These are phyloP conservation scores for Lentinula aciculospora DNA, from an alignment of 768 basidiomycete genomes.

Conservation along the genomic window DNA sequence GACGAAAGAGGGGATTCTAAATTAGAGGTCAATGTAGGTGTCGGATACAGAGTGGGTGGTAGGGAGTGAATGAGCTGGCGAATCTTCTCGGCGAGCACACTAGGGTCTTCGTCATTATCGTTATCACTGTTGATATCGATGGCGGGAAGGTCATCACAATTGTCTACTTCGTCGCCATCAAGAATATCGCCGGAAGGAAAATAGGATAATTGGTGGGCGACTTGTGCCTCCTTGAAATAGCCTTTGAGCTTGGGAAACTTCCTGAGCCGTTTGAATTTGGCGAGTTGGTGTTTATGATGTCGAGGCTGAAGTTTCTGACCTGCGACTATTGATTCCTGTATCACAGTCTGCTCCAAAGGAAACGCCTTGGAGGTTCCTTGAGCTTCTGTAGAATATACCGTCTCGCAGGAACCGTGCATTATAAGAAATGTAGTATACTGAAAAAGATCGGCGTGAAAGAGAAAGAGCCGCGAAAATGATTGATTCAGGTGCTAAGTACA, in stretches of 20 bases:
- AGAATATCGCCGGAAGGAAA: background rate
- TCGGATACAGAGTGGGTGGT: slow-evolving; percentile 14
- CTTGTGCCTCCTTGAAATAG: background rate
- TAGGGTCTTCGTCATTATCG: slow-evolving; percentile 17
- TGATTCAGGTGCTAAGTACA: too few relatives aligned
- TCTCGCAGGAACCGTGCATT: too few relatives aligned
- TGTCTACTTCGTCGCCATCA: background rate
- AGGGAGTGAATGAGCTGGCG: slow-evolving; percentile 33
- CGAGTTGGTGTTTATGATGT: background rate
- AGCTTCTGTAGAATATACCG: too few relatives aligned
- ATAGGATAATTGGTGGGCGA: background rate
- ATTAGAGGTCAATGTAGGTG: background rate
- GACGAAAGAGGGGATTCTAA: background rate
- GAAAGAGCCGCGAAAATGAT: too few relatives aligned
- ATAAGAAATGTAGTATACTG: too few relatives aligned
- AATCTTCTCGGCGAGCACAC: slow-evolving; percentile 32
- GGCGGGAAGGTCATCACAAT: background rate
- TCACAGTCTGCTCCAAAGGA: background rate
- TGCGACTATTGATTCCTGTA: background rate
- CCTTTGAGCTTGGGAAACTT: background rate
- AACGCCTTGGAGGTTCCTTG: background rate
- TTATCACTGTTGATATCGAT: background rate
- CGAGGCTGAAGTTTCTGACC: background rate
- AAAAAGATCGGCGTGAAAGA: too few relatives aligned
- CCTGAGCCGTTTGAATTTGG: background rate